Percentiles rank a stretch among this genome's conserved stretches.
These are phyloP conservation scores for Debaryomyces tyrocola DNA, from an alignment of 805 yeast species.

Conservation along the genomic window DNA sequence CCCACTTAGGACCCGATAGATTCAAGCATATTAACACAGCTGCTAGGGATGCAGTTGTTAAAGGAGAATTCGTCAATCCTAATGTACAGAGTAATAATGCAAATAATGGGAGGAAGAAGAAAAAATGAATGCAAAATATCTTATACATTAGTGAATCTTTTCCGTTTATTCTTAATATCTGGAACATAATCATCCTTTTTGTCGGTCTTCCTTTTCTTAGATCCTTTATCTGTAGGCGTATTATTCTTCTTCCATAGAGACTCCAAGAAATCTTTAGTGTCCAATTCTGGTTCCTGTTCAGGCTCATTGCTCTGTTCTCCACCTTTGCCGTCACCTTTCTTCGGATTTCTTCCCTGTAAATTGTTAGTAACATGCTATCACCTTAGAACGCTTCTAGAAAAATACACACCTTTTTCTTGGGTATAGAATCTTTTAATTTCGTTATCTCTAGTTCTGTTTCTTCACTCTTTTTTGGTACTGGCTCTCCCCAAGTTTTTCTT, in stretches of 20 bases:
- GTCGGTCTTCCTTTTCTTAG: constrained; percentile 9
- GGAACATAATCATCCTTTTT: constrained; percentile 10
- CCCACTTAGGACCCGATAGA: constrained; percentile 87
- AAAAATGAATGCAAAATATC: constrained; percentile 1
- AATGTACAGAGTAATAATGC: constrained; percentile 15
- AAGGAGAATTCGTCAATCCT: constrained; percentile 51
- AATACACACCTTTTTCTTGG: constrained; percentile 2
- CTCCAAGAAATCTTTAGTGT: constrained; percentile 4
- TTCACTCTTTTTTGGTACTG: neutral
- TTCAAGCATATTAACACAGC: constrained; percentile 90
- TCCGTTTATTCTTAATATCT: constrained; percentile 12
- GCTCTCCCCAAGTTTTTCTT: constrained; percentile 18
- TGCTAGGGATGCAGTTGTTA: constrained; percentile 79
- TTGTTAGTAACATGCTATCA: neutral
- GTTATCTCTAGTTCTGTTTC: constrained; percentile 3
- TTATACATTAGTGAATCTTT: constrained; percentile 7
- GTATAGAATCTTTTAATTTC: constrained; percentile 6
- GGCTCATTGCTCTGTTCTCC: neutral
- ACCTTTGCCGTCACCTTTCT: constrained; percentile 6
- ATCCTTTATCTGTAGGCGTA: constrained; percentile 2
- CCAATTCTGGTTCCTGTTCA: neutral
- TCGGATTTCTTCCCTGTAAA: constrained; percentile 9
- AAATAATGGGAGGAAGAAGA: constrained; percentile 29
- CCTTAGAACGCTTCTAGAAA: neutral
- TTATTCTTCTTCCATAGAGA: constrained; percentile 4